Evolutionary conservation across 2,329 filamentous ascomycete genomes (phyloP).

Genomic region (Verticillium isaacii): DNA sequence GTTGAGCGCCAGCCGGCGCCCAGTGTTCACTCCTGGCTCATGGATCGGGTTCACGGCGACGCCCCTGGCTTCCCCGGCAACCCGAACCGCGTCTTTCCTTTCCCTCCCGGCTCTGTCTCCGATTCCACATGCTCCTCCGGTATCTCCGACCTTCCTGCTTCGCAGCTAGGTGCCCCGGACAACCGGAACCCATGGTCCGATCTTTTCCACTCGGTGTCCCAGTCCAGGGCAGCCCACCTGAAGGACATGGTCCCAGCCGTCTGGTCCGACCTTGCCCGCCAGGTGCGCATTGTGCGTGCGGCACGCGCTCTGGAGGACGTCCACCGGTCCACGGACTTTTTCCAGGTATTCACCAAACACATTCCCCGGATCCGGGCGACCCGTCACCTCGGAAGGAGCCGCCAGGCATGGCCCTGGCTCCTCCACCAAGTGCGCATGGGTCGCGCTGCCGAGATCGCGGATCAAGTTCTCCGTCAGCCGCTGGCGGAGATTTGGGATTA

Average conservation of each 20-base stretch:
- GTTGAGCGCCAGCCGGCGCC: not conserved
- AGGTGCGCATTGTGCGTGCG: not conserved
- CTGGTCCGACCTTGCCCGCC: not conserved
- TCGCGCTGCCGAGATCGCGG: not conserved
- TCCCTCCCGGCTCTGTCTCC: not conserved
- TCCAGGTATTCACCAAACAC: not conserved
- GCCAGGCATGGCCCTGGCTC: not conserved
- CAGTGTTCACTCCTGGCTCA: not conserved
- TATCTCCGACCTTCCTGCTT: not conserved
- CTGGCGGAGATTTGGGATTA: not conserved
- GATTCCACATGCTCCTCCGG: not conserved
- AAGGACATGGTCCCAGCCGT: not conserved
- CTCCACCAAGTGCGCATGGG: not conserved
- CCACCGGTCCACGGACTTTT: not conserved
- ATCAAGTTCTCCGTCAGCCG: not conserved
- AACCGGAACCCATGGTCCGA: not conserved
- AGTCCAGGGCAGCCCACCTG: not conserved
- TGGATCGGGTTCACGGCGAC: not conserved
- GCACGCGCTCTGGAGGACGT: not conserved
- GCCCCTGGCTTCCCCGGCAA: not conserved
- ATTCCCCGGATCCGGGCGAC: not conserved
- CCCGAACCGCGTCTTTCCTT: not conserved
- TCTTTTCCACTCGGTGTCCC: not conserved
- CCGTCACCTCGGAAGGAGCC: not conserved
- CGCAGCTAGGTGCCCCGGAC: not conserved